These are phyloP conservation scores for Escallonia rubra DNA, from an alignment of 129 eudicot species.

Conservation along the genomic window DNA sequence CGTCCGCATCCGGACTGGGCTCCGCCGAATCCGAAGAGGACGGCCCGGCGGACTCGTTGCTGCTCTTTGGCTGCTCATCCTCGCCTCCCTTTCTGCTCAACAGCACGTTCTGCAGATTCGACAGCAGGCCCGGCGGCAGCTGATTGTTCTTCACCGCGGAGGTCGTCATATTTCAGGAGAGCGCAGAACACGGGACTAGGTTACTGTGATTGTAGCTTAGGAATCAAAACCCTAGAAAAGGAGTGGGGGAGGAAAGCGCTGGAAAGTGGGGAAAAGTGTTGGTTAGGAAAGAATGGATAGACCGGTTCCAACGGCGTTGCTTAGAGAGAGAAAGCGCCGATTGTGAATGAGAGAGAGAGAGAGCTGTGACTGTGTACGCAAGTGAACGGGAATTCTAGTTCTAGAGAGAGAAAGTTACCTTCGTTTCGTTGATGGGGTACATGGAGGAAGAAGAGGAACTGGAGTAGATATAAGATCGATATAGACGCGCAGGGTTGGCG, in stretches of 20 bases:
- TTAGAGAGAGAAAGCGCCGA: background rate
- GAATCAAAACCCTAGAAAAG: slow-evolving; percentile 51
- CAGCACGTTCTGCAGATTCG: slow-evolving; percentile 71
- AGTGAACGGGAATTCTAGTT: no score
- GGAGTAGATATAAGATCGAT: no score
- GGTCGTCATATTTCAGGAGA: slow-evolving; percentile 23
- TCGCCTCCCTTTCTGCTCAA: slow-evolving; percentile 28
- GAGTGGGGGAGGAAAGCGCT: slow-evolving; percentile 5
- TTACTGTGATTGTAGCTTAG: background rate
- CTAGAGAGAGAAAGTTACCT: no score
- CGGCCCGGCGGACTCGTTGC: slow-evolving; percentile 24
- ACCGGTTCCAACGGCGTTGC: slow-evolving; percentile 43
- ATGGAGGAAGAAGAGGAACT: no score
- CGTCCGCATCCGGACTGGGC: slow-evolving; percentile 13
- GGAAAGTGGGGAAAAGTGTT: background rate
- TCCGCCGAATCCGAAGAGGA: slow-evolving; percentile 17
- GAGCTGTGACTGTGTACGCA: no score
- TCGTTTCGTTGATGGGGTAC: no score
- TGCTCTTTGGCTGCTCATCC: slow-evolving; percentile 11
- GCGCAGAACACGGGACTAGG: background rate
- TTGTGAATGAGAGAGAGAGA: background rate
- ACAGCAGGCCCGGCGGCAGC: slow-evolving; percentile 81
- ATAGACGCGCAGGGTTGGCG: no score
- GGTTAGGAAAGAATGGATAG: slow-evolving; percentile 19
- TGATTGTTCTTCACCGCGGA: slow-evolving; percentile 36